Conservation (phyloP, 2,329 filamentous ascomycete species). For the Xylariales sp. region DNA sequence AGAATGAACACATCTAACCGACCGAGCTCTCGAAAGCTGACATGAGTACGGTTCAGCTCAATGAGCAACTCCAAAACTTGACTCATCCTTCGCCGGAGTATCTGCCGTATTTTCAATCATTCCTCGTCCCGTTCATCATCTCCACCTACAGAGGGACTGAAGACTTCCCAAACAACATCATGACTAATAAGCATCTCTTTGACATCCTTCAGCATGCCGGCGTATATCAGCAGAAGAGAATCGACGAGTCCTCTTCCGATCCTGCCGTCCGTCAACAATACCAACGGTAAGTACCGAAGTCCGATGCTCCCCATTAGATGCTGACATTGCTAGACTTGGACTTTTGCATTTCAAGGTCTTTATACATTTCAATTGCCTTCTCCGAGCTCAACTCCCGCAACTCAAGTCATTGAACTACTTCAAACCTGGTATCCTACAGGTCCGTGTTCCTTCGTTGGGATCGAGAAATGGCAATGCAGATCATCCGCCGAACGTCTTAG, state of each 20-base stretch:
- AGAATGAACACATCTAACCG: not conserved
- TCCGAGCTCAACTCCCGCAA: not conserved
- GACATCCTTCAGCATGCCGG: not conserved
- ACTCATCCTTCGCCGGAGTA: not conserved
- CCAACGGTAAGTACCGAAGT: not conserved
- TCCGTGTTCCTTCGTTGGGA: not conserved
- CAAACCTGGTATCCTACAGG: no score
- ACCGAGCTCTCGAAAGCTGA: not conserved
- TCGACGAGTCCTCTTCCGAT: not conserved
- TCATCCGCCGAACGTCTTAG: not conserved
- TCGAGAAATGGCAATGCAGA: no score
- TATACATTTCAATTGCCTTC: not conserved
- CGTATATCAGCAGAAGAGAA: not conserved
- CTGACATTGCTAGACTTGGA: not conserved
- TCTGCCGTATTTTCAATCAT: not conserved
- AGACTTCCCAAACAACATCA: not conserved
- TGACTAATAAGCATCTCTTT: not conserved
- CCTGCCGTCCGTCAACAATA: not conserved
- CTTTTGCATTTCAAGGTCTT: not conserved
- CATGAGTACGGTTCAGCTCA: not conserved
- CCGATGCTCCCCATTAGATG: not conserved
- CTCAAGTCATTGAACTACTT: not conserved
- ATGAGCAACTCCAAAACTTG: not conserved
- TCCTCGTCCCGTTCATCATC: not conserved
- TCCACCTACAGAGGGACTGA: not conserved